Conservation (phyloP, 2,329 filamentous ascomycete genomes). For the Pezicula rhizophila region DNA sequence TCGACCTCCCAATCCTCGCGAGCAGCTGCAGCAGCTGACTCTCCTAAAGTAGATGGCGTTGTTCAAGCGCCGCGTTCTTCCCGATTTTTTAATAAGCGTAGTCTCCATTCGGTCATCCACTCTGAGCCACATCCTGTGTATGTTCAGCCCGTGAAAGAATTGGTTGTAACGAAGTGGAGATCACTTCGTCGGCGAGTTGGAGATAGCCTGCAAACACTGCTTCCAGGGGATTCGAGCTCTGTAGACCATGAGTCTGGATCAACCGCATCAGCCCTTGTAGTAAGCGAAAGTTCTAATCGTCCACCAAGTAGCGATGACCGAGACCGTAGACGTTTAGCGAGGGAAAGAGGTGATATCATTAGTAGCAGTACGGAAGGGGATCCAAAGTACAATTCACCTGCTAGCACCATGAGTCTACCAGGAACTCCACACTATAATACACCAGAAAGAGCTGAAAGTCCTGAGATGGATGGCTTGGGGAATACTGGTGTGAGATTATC, state of each 20-base stretch:
- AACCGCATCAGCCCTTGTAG: neutral
- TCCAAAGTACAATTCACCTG: conserved; percentile 17
- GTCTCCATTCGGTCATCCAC: conserved; percentile 17
- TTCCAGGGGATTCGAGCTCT: conserved; percentile 8
- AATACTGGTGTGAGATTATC: too few species aligned
- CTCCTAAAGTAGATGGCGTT: neutral
- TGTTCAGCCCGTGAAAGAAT: conserved; percentile 24
- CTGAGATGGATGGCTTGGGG: neutral
- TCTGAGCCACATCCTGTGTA: conserved; percentile 25
- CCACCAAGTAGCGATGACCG: conserved; percentile 15
- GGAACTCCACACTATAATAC: conserved; percentile 8
- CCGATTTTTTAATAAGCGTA: conserved; percentile 1
- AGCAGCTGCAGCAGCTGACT: neutral
- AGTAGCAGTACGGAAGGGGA: conserved; percentile 13
- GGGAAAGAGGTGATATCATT: conserved; percentile 23
- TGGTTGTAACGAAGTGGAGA: conserved; percentile 24
- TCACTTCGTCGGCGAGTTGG: conserved; percentile 19
- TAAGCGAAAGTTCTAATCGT: conserved; percentile 8
- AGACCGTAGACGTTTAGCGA: conserved; percentile 18
- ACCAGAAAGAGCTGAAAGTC: conserved; percentile 1
- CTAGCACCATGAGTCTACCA: conserved; percentile 2
- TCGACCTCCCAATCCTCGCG: neutral
- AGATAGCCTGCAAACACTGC: conserved; percentile 15
- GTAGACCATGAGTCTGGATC: conserved; percentile 5
- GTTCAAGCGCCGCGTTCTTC: neutral